Base-by-base conservation (phyloP, 176 grass and related monocot genomes). In the Guadua angustifolia region DNA sequence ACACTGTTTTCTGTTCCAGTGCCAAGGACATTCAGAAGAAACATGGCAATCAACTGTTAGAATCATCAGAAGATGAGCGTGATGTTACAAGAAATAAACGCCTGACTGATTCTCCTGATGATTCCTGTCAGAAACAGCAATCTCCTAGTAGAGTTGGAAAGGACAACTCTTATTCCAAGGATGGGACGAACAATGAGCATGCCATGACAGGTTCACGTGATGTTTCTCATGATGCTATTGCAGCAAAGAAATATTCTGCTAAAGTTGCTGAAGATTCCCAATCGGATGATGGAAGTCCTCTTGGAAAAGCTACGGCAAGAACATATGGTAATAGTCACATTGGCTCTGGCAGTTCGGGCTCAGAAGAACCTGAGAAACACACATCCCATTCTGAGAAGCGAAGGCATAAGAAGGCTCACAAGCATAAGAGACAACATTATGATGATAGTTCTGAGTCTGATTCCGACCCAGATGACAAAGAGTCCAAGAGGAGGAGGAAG, bases 351-450 rank as follows among this genome's bases (percentile, higher is more conserved):
- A 85, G 85, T 80, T 98, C 89, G 46, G 93, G 71, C 58, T 92
- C 83, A 73, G 93, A 91, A 36, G 82, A 88, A 73, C 69, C 80
- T 69, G 85, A 88, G 45, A 87, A 82, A 79, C 86, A 78, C 59
- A 86, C 56, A 88, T 84, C 85, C 35, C 85, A 78, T 59, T 79
- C 66, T 43, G 93, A 88, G 32, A 99, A 92, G 83, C 77, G 64
- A 89, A 88, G 61, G 86, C 89, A 83, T 66, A 98, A 92, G 79
- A 91, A 79, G 79, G 58, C 72, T 36, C 80, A 49, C 68, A 95
- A 91, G 88, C 93, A 91, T 83, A 95, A 84, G 76, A 94, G 78
- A 83, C 77, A 84, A 83, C 80, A 84, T 65, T 75, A 91, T 18
- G 86, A 87, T 77, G 86, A 82, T 64, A 92, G 63, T 67, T 94